A percentile compares a stretch with the other conserved stretches of the same genome.
phyloP scores from a whole-genome alignment of 2,329 filamentous ascomycete species.

The Stemphylium lycopersici region DNA sequence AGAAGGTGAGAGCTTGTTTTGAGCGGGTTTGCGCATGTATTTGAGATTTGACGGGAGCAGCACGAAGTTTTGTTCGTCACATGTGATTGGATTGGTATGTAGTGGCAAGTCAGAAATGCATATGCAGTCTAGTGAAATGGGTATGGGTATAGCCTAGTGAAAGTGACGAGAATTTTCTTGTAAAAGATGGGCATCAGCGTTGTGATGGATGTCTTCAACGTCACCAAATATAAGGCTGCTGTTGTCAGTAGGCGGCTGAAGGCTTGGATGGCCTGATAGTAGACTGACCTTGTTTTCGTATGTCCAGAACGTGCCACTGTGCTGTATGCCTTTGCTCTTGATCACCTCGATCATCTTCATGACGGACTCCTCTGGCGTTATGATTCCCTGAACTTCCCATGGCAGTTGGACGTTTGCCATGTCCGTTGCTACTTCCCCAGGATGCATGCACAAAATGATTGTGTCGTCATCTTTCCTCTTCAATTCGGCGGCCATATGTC shows the following conservation, averaged over 20 bases:
- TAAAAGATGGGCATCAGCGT: no score
- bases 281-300: slow-evolving; percentile 58
- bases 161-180: no score
- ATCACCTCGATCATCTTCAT: slow-evolving; percentile 59
- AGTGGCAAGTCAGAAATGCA: neutral
- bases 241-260: neutral
- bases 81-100: neutral
- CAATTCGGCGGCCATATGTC: slow-evolving; percentile 63
- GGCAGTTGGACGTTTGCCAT: slow-evolving; percentile 60
- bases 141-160: slow-evolving; percentile 24
- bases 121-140: slow-evolving; percentile 20
- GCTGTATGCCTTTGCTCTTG: slow-evolving; percentile 54
- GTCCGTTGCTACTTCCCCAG: slow-evolving; percentile 63
- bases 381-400: slow-evolving; percentile 61
- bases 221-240: slow-evolving; percentile 42
- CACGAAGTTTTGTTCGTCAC: no score
- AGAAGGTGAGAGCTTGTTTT: no score
- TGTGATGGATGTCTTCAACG: neutral
- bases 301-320: slow-evolving; percentile 64
- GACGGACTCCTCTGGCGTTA: slow-evolving; percentile 58
- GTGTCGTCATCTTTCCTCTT: slow-evolving; percentile 57
- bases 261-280: neutral
- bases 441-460: slow-evolving; percentile 62
- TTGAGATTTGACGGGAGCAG: no score
- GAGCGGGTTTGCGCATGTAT: no score